These are phyloP conservation scores for Thamnidium elegans DNA, from an alignment of 192 early-diverging fungal genomes.

Conservation along the genomic window DNA sequence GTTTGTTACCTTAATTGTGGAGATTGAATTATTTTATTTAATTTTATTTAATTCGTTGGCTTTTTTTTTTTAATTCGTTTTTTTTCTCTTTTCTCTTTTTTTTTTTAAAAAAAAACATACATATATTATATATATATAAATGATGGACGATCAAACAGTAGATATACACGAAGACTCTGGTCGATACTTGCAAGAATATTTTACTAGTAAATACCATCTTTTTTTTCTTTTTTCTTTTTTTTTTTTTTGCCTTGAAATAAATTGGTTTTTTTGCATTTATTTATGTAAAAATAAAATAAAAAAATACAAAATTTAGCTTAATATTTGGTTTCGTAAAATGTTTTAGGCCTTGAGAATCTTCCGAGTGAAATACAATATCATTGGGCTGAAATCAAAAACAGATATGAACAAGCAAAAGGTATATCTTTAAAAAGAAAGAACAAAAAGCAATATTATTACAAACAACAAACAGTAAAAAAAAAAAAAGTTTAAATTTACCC, in stretches of 20 bases:
- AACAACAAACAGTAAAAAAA: not conserved
- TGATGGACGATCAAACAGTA: not conserved
- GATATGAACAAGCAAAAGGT: slow-evolving; percentile 27
- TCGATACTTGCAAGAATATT: slow-evolving; percentile 34
- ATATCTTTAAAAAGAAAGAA: not conserved
- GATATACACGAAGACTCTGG: slow-evolving; percentile 33
- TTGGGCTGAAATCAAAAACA: slow-evolving; percentile 33
- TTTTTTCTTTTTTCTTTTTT: no score
- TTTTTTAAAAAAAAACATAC: not conserved
- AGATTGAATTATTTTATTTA: no score
- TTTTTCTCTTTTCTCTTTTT: not conserved
- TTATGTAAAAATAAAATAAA: not conserved
- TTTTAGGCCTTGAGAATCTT: slow-evolving; percentile 37
- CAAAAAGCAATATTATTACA: not conserved
- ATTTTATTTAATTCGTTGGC: not conserved
- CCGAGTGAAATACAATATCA: slow-evolving; percentile 38
- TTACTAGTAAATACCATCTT: slow-evolving; percentile 17
- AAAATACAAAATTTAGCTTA: not conserved
- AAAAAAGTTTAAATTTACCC: not conserved
- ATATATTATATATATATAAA: slow-evolving; percentile 14
- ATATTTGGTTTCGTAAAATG: not conserved
- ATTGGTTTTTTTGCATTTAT: not conserved
- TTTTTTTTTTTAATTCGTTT: slow-evolving; percentile 1
- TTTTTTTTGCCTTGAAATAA: not conserved
- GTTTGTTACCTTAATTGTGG: slow-evolving; percentile 4